phyloP scores from a whole-genome alignment of 441 rosid genomes.

The Biscutella auriculata region DNA sequence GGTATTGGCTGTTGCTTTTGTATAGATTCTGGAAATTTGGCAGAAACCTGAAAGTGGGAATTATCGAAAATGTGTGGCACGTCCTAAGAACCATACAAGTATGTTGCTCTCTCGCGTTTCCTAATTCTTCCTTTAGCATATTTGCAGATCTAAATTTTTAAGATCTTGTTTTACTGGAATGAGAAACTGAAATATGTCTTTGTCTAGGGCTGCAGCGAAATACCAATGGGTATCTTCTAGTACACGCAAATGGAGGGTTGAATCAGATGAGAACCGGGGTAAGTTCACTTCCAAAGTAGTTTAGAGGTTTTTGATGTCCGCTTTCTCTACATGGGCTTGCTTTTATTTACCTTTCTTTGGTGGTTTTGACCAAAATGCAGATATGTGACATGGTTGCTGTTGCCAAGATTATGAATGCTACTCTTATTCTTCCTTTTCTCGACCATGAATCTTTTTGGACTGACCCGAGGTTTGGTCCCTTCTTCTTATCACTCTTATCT shows the following conservation, averaged over 20 bases:
- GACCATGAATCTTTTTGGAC: constrained; percentile 93
- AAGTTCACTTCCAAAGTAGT: constrained; percentile 20
- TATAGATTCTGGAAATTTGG: constrained; percentile 78
- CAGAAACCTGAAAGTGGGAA: constrained; percentile 66
- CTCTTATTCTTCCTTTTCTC: constrained; percentile 86
- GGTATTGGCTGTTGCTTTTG: not conserved
- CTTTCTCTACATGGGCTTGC: not conserved
- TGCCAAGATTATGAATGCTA: constrained; percentile 91
- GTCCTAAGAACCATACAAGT: constrained; percentile 48
- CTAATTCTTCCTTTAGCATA: not conserved
- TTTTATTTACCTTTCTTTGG: not conserved
- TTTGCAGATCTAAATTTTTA: not conserved
- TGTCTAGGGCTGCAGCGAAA: constrained; percentile 29
- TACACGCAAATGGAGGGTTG: constrained; percentile 91
- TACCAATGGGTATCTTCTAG: constrained; percentile 74
- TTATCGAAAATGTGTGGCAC: constrained; percentile 48
- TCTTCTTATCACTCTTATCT: not conserved
- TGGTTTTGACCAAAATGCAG: constrained; percentile 25
- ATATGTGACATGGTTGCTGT: constrained; percentile 96
- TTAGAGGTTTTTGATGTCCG: not conserved
- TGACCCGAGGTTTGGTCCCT: constrained; percentile 60
- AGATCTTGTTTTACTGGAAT: not conserved
- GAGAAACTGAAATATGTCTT: not conserved
- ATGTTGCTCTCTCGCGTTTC: constrained; percentile 12
- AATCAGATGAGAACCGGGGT: constrained; percentile 98